Base-by-base conservation (phyloP, 352 stramenopile species). In the Phytopythium delawarense region DNA sequence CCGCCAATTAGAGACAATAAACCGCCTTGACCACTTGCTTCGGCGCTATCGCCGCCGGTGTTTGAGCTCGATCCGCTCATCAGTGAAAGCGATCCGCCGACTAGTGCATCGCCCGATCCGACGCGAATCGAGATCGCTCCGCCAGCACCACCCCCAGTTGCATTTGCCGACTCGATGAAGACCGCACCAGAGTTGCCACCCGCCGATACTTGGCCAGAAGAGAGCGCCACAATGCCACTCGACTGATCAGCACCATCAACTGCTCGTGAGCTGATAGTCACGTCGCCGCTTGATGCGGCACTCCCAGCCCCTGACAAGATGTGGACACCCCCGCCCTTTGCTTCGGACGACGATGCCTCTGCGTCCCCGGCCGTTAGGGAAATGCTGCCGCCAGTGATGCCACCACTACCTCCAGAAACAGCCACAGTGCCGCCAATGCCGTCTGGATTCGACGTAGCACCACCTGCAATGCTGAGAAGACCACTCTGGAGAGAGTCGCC, bases 51-150 rank as follows among this genome's bases (percentile, higher is more conserved):
- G 42, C 49, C 65, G 18, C 32, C 52, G 4, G 15, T 46, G 34
- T 59, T 28, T 30, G 52, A 48, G 21, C 52, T 48, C 7, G 35
- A 44, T 35, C 52, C 52, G 13, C 52, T 59, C 15, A 16, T 39
- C 1, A 59, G n/a, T 35, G 52, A 13, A 2, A 59, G 35, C 0
- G n/a, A n/a, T 2, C 52, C 52, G 1, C 52, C 52, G 3, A 15
- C 20, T 6, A 39, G 59, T n/a, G 58, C 57, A 18, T 59, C 45
- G n/a, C 66, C 66, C 12, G 44, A 57, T 4, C 66, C 66, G 9
- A 67, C 57, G 7, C 28, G 20, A 46, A 69, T 60, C 1, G 28
- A 28, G 23, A 69, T 63, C 12, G 63, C 63, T 15, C 63, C 63
- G 34, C 57, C 52, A 42, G 53, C 39, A 1, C 62, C 62, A 35